A percentile compares a stretch with the other conserved stretches of the same genome.
These are phyloP conservation scores for Stachybotrys echinatus DNA, from an alignment of 2,329 filamentous ascomycete genomes.

Conservation along the genomic window DNA sequence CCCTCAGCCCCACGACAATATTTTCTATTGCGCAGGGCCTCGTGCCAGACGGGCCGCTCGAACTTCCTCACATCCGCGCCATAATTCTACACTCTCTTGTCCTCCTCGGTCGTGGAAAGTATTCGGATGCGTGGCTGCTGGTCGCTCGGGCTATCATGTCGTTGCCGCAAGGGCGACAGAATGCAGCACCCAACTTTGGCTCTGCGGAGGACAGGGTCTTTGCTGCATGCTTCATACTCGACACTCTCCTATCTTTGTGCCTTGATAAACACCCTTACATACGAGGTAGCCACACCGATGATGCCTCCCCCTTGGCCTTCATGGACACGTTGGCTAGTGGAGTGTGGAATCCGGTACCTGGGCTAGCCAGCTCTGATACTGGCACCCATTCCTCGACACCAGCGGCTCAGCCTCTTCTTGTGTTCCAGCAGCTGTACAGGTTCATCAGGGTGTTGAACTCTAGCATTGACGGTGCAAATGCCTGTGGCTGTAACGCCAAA, in stretches of 20 bases:
- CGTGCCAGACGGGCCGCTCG: constrained; percentile 42
- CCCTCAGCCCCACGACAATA: constrained; percentile 26
- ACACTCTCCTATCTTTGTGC: constrained; percentile 50
- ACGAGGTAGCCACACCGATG: constrained; percentile 12
- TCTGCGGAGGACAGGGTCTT: constrained; percentile 3
- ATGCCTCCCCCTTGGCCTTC: not conserved
- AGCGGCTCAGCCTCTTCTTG: constrained; percentile 27
- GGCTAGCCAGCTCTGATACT: constrained; percentile 7
- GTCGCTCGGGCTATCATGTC: constrained; percentile 21
- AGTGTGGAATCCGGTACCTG: constrained; percentile 14
- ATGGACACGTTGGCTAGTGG: constrained; percentile 5
- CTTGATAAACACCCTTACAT: constrained; percentile 30
- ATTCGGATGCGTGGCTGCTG: constrained; percentile 56
- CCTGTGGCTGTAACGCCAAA: constrained; percentile 5
- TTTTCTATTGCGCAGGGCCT: constrained; percentile 45
- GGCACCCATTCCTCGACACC: constrained; percentile 5
- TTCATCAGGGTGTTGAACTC: constrained; percentile 29
- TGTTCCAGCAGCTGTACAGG: constrained; percentile 35
- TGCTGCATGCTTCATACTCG: constrained; percentile 58
- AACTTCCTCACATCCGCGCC: constrained; percentile 29
- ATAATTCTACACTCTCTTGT: constrained; percentile 56
- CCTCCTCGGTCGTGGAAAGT: constrained; percentile 54
- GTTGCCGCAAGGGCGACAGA: not conserved
- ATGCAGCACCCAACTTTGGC: constrained; percentile 18
- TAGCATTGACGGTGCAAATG: constrained; percentile 14